Base-by-base conservation (phyloP, 192 early-diverging fungal species). In the Backusella parvicylindrica region DNA sequence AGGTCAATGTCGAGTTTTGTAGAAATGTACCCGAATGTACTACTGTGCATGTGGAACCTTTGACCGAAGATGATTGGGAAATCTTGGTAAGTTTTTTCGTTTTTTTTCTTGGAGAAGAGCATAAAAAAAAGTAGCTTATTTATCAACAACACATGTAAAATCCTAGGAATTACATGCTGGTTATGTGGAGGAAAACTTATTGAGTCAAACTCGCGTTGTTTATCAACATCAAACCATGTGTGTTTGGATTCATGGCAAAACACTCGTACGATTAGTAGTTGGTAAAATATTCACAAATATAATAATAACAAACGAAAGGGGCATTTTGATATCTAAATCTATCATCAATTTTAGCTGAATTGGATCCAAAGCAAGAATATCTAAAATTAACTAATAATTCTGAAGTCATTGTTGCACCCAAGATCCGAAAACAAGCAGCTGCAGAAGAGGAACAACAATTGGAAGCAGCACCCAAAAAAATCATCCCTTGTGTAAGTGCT, bases 21-120 rank as follows among this genome's bases (percentile, higher is more conserved):
- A 75, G 85, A 21, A 76, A 86, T 47, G 79, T 88, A 9, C 83
- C 83, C 13, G 84, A 86, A 15, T 89, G 91, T 32, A 81, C 82
- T 12, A 82, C 84, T 38, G 90, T 92, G 0, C 81, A 88, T 71
- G 92, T 94, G 28, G 94, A 90, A 60, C 92, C 92, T 0, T 82
- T 80, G 60, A 84, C 84, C 7, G 86, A 88, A 38, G 92, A 95
- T 66, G 93, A 95, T 78, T 95, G 92, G 92, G 93, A 95, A 80
- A 93, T 95, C 56, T 69, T 95, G 79, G 87, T 87, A 84, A 71
- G 80, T 28, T 36, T 26, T 32, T 21, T n/a, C n/a, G n/a, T n/a
- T 35, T 35, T 35, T 35, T 35, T 6, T 49, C 23, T 9, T 49
- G 5, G 28, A 28, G 16, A 16, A 21, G 32, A 33, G 64, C n/a